Evolutionary conservation across 371 early-diverging fungal species (phyloP).

Genomic region (Circinella umbellata): DNA sequence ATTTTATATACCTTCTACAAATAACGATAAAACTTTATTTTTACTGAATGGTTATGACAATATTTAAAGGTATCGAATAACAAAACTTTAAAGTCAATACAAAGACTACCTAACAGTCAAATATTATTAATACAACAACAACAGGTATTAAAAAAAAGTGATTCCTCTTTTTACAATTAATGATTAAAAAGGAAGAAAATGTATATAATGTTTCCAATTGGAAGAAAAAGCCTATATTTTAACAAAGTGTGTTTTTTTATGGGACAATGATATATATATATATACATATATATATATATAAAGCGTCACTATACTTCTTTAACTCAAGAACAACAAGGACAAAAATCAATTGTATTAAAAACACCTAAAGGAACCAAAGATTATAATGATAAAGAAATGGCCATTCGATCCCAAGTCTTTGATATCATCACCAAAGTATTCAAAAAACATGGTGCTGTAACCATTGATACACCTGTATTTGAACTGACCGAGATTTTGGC

Average conservation of each 20-base stretch:
- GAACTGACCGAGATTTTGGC: constrained; percentile 97
- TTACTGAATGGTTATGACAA: background rate
- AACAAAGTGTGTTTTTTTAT: too few relatives aligned
- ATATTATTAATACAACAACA: background rate
- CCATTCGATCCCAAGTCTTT: constrained; percentile 92
- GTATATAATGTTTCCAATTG: too few relatives aligned
- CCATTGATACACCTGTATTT: constrained; percentile 99
- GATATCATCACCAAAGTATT: constrained; percentile 85
- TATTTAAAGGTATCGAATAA: background rate
- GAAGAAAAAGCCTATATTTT: too few relatives aligned
- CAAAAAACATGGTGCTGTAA: constrained; percentile 96
- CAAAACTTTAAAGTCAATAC: background rate
- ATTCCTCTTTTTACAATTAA: too few relatives aligned
- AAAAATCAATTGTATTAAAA: background rate
- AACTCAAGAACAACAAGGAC: background rate
- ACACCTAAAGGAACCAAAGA: constrained; percentile 88
- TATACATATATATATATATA: background rate
- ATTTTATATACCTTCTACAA: too few relatives aligned
- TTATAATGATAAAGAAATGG: constrained; percentile 94
- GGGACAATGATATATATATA: background rate
- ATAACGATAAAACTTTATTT: too few relatives aligned
- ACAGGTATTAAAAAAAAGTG: too few relatives aligned
- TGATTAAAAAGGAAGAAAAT: too few relatives aligned
- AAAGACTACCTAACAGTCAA: background rate
- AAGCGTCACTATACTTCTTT: background rate